phyloP scores from a whole-genome alignment of 768 basidiomycete species.

The Botryobasidium botryosum region DNA sequence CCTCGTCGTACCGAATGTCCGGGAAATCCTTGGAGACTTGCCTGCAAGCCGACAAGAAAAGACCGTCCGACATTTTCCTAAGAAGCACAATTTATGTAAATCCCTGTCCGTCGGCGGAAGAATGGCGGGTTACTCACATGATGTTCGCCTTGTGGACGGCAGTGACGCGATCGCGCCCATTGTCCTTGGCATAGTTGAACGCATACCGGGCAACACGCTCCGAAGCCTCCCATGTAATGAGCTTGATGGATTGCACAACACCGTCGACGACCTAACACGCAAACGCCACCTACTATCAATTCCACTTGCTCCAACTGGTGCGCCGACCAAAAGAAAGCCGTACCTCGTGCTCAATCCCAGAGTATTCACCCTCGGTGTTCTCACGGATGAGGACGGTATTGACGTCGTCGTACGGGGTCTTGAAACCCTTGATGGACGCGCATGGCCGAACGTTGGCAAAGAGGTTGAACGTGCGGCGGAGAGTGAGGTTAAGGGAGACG shows the following conservation, averaged over 20 bases:
- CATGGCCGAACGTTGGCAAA: constrained; percentile 99
- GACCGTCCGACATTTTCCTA: constrained; percentile 99
- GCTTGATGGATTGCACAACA: constrained; percentile 98
- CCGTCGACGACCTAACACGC: constrained; percentile 70
- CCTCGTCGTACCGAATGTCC: constrained; percentile 85
- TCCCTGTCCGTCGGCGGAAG: background rate
- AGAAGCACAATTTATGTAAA: background rate
- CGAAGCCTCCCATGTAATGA: constrained; percentile 97
- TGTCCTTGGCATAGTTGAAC: constrained; percentile 88
- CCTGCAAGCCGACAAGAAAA: constrained; percentile 97
- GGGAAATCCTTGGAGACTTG: constrained; percentile 94
- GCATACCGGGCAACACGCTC: constrained; percentile 98
- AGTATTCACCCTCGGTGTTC: constrained; percentile 99
- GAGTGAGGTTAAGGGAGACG: constrained; percentile 92
- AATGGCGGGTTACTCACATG: constrained; percentile 58
- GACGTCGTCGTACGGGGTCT: constrained; percentile 96
- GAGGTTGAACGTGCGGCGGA: constrained; percentile 92
- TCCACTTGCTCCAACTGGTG: background rate
- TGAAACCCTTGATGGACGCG: constrained; percentile 87
- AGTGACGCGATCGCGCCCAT: constrained; percentile 80
- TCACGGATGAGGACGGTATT: constrained; percentile 97
- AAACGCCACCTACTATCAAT: background rate
- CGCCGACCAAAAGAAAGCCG: constrained; percentile 1
- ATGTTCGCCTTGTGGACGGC: constrained; percentile 99
- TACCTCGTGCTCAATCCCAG: constrained; percentile 98